Base-by-base conservation (phyloP, 108 stramenopile species). In the Cyclotella distinguenda region DNA sequence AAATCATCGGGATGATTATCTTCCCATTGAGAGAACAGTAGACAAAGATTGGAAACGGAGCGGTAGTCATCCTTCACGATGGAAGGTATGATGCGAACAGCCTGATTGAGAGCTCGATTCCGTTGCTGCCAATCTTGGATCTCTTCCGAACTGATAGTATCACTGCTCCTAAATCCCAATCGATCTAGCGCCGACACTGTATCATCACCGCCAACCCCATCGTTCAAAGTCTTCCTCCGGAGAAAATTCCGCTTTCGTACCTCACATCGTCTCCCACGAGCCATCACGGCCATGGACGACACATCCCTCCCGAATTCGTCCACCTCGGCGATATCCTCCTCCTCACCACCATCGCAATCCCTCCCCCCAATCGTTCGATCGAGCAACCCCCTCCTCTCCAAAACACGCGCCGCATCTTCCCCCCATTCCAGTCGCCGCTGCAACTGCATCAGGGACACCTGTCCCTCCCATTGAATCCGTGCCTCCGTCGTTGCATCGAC, bases 241-340 rank as follows among this genome's bases (percentile, higher is more conserved):
- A 63, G 31, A 51, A 53, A 35, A 35, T 43, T 63, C 66, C 64
- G 57, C 53, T 64, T 10, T 34, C 63, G 12, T 63, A 23, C 57
- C 26, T 70, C 65, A 43, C 70, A 64, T 11, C 90, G 71, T 50
- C 70, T 77, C 31, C 83, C 78, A 21, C 86, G 70, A 35, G 75
- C 76, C 7, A 87, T 75, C 10, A 69, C 44, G 19, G 77, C 69
- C 57, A 76, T 81, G 19, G 90, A 84, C 16, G 81, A 60, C 25
- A 93, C 46, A 80, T 86, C 83, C 31, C 91, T 70, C 31, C 91
- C 91, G 80, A 93, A 93, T 60, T 93, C 91, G 84, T 93, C 91
- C 43, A 83, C 65, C 52, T 28, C 56, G 22, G 19, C 43, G 16
- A 42, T 32, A 26, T 60, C 48, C 15, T 50, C 66, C 11, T 60